Evolutionary conservation across 2,329 filamentous ascomycete species (phyloP).

Genomic region (Rutstroemia sp.): DNA sequence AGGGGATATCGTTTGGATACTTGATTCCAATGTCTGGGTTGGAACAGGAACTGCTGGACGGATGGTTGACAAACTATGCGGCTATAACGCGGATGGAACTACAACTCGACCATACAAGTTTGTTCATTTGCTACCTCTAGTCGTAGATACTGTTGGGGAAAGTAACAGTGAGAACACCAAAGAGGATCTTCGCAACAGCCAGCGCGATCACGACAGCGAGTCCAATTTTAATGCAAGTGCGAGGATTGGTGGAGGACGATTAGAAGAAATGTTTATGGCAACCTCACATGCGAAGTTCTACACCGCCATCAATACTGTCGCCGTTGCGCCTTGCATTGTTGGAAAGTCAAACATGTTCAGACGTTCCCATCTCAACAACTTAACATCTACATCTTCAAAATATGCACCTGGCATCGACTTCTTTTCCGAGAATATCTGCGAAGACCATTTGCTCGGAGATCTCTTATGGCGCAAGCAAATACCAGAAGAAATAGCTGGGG

Average conservation of each 20-base stretch:
- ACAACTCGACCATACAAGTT: slow-evolving; percentile 67
- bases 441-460: slow-evolving; percentile 94
- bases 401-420: slow-evolving; percentile 70
- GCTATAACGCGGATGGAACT: slow-evolving; percentile 47
- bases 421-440: slow-evolving; percentile 94
- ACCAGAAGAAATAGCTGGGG: slow-evolving; percentile 36
- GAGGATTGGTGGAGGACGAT: slow-evolving; percentile 61
- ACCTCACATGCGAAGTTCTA: slow-evolving; percentile 97
- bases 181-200: slow-evolving; percentile 16
- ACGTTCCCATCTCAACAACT: slow-evolving; percentile 74
- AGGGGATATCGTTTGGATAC: slow-evolving; percentile 85
- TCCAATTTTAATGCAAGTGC: slow-evolving; percentile 20
- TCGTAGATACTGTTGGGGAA: slow-evolving; percentile 61
- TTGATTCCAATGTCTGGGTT: slow-evolving; percentile 97
- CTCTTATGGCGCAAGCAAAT: slow-evolving; percentile 71
- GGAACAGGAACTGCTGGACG: slow-evolving; percentile 69
- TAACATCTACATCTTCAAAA: slow-evolving; percentile 42
- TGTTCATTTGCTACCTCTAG: slow-evolving; percentile 86
- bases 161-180: slow-evolving; percentile 21
- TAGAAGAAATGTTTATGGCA: slow-evolving; percentile 93
- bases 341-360: slow-evolving; percentile 99
- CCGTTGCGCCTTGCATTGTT: slow-evolving; percentile 85
- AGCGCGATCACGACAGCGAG: slow-evolving; percentile 17
- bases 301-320: slow-evolving; percentile 88
- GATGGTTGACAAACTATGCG: slow-evolving; percentile 83